A percentile compares a stretch with the other conserved stretches of the same genome.
Conservation (phyloP, 1,284 basidiomycete genomes). For the Farysia itapuensis region DNA sequence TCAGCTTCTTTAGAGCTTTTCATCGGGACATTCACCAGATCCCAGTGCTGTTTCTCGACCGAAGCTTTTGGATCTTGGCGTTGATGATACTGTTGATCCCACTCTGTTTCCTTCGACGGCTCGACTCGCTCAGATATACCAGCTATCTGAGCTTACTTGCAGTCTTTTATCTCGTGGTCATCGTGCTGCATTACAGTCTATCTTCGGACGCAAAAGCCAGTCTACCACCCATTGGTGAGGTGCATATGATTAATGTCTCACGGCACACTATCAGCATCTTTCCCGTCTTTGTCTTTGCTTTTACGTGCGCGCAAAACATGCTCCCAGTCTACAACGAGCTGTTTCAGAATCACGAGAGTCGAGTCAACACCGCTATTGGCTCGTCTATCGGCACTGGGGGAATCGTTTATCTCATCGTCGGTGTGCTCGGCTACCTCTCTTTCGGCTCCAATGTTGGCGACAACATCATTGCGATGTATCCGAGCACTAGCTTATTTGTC, state of each 20-base stretch:
- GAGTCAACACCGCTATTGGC: constrained; percentile 85
- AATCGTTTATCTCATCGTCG: constrained; percentile 54
- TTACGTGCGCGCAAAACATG: constrained; percentile 57
- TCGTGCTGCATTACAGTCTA: constrained; percentile 50
- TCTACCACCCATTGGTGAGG: constrained; percentile 42
- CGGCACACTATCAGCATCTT: constrained; percentile 74
- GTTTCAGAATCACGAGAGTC: constrained; percentile 73
- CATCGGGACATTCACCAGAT: constrained; percentile 34
- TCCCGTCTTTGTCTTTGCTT: constrained; percentile 90
- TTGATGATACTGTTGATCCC: constrained; percentile 82
- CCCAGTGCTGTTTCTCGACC: constrained; percentile 65
- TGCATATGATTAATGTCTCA: constrained; percentile 58
- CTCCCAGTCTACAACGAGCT: constrained; percentile 89
- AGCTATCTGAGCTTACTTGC: constrained; percentile 85
- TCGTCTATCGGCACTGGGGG: constrained; percentile 73
- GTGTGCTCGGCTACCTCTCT: constrained; percentile 81
- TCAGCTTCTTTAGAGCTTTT: constrained; percentile 66
- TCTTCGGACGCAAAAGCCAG: constrained; percentile 23
- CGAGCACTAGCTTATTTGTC: constrained; percentile 86
- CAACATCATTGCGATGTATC: constrained; percentile 67
- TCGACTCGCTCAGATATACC: constrained; percentile 73
- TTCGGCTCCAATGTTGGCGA: constrained; percentile 74
- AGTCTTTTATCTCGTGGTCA: constrained; percentile 64
- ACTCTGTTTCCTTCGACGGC: constrained; percentile 75
- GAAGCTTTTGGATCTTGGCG: constrained; percentile 78